Conservation (phyloP, 106 monocot species). For the Agapanthus africanus region DNA sequence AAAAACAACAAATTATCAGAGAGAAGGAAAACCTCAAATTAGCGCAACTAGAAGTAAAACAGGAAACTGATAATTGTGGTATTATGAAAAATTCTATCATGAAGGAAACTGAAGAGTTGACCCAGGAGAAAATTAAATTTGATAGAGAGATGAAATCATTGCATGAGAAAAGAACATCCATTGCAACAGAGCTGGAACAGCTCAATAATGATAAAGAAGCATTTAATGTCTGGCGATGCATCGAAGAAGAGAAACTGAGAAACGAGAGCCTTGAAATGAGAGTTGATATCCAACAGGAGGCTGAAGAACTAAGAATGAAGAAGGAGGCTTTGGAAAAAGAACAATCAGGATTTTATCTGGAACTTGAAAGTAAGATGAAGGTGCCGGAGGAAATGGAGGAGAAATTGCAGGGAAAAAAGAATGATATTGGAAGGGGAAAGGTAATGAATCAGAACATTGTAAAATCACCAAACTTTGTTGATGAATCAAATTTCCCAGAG, state of each 20-base stretch:
- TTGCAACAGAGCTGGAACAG: constrained; percentile 22
- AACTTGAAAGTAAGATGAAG: constrained; percentile 7
- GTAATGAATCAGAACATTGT: background rate
- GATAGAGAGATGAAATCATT: constrained; percentile 16
- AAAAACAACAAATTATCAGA: constrained; percentile 10
- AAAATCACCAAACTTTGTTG: background rate
- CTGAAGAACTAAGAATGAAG: constrained; percentile 29
- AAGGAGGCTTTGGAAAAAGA: constrained; percentile 36
- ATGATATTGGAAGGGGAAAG: background rate
- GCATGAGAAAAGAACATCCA: constrained; percentile 32
- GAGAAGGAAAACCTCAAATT: constrained; percentile 32
- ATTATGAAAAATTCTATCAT: constrained; percentile 22
- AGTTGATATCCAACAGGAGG: constrained; percentile 21
- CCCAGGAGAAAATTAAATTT: constrained; percentile 35
- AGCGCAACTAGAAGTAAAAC: constrained; percentile 26
- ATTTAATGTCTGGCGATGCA: constrained; percentile 33
- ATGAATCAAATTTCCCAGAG: background rate
- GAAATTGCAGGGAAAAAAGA: constrained; percentile 18
- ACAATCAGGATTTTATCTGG: constrained; percentile 6
- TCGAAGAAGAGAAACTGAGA: constrained; percentile 34
- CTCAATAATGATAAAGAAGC: constrained; percentile 20
- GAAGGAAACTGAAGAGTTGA: constrained; percentile 32
- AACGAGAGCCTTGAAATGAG: no score
- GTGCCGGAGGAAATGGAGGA: constrained; percentile 3
- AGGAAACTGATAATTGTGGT: constrained; percentile 33